Evolutionary conservation across 257 asterid species (phyloP), one percentile per base, ranked within the genome.

Genomic region (Anisodus tanguticus): DNA sequence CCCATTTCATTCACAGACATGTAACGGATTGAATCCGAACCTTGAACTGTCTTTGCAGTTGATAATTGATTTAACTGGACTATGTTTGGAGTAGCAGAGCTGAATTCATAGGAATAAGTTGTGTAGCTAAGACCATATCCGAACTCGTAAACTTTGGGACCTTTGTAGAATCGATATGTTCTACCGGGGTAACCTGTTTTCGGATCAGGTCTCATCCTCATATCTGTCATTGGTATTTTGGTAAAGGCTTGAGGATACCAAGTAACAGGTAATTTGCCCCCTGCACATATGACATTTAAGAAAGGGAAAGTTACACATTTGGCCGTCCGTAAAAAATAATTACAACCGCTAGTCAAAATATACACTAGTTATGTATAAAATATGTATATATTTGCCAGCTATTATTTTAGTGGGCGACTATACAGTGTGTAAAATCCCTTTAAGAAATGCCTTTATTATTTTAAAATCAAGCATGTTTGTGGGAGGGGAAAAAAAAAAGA

Each of bases 81-180:
- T 3, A 92, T 89, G 80, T 87, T 92, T 31, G 92, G 93, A 13
- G 93, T 91, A 54, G 88, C 90, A 1, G 83, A 43, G 51, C 47
- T 69, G 86, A 93, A 93, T 3, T 85, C 54, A 16, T 93, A 93
- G n/a, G 89, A 83, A 70, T 89, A 91, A 54, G 83, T 85, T 41
- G 98, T 79, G 97, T 92, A 95, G 92, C 98, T 95, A 19, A 95
- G 92, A 26, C 98, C 98, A 64, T 89, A 84, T 5, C 98, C 98
- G 15, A 92, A 95, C 81, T 89, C 91, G 19, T 89, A 95, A 74
- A 95, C 93, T 81, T 88, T 92, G 47, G 88, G 86, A 17, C 98
- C 98, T 0, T 79, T 88, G 90, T 95, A 95, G 87, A 95, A 95
- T 7, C 97, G 86, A 80, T 92, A 95, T 0, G 97, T 92, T 1